A percentile compares a stretch with the other conserved stretches of the same genome.
These are phyloP conservation scores for Cercophora newfieldiana DNA, from an alignment of 495 filamentous ascomycete genomes.

Conservation along the genomic window DNA sequence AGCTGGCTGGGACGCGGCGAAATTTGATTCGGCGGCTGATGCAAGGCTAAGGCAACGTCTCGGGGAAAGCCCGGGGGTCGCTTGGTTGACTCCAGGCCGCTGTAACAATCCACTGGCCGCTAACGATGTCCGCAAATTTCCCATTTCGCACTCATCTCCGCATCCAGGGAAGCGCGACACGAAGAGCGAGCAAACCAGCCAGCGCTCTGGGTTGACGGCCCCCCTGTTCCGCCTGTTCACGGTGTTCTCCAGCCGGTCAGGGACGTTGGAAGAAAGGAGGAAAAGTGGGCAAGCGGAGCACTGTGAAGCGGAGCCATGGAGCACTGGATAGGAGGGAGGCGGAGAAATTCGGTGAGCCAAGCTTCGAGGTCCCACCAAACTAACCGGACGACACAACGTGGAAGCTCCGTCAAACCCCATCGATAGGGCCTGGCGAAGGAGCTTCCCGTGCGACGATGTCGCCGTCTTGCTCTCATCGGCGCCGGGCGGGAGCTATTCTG, in stretches of 20 bases:
- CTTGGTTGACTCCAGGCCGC: background rate
- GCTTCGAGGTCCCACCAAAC: background rate
- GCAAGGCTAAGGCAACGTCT: background rate
- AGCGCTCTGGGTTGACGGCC: background rate
- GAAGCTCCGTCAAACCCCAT: background rate
- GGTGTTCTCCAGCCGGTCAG: no score
- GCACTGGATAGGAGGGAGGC: background rate
- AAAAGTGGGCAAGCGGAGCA: background rate
- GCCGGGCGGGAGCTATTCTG: background rate
- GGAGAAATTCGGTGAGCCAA: background rate
- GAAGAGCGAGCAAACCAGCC: background rate
- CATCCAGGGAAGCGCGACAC: background rate
- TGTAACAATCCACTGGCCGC: background rate
- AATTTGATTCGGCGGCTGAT: background rate
- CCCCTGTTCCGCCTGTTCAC: no score
- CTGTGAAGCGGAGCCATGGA: background rate
- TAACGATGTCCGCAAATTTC: background rate
- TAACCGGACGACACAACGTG: background rate
- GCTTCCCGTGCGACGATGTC: background rate
- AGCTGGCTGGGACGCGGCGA: background rate
- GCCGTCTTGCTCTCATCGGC: background rate
- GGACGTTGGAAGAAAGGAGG: background rate
- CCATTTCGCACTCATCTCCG: background rate
- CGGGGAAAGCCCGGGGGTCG: background rate
- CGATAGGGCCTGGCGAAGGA: background rate